Evolutionary conservation across 2,329 filamentous ascomycete genomes (phyloP).

Genomic region (Fusarium sp.): DNA sequence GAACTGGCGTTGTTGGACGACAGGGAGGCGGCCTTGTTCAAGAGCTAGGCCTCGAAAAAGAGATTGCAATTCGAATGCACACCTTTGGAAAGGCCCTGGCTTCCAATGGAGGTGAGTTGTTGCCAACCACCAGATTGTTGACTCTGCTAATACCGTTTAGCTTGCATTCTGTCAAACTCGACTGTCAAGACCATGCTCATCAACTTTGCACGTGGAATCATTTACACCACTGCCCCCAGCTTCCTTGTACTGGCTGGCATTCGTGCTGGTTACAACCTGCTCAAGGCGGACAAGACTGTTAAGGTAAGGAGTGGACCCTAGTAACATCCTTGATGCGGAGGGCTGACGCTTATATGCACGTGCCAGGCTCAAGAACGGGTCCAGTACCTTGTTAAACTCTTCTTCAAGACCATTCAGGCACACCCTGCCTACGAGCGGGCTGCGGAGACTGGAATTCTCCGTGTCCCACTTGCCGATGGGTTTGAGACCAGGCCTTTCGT

Average conservation of each 20-base stretch:
- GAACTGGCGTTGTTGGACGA: slow-evolving; percentile 62
- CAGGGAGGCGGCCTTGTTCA: slow-evolving; percentile 62
- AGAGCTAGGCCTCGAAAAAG: slow-evolving; percentile 60
- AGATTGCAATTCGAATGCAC: slow-evolving; percentile 62
- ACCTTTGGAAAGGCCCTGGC: slow-evolving; percentile 66
- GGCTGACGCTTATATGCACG: neutral
- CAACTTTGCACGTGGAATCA: slow-evolving; percentile 32
- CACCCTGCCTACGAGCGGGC: slow-evolving; percentile 42
- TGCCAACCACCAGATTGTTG: too few relatives aligned
- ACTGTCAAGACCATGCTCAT: slow-evolving; percentile 33
- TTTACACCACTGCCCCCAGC: slow-evolving; percentile 35
- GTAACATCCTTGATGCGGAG: neutral
- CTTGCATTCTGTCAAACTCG: slow-evolving; percentile 31
- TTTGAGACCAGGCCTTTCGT: slow-evolving; percentile 39
- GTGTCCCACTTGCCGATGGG: slow-evolving; percentile 44
- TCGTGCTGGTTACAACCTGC: slow-evolving; percentile 32
- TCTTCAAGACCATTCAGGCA: slow-evolving; percentile 40
- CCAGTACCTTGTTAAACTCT: slow-evolving; percentile 44
- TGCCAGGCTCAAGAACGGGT: slow-evolving; percentile 30
- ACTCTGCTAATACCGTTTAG: slow-evolving; percentile 9
- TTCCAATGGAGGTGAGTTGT: slow-evolving; percentile 46
- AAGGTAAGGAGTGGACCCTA: slow-evolving; percentile 5
- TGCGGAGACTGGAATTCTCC: slow-evolving; percentile 42
- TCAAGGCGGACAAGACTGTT: slow-evolving; percentile 18
- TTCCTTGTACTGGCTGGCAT: slow-evolving; percentile 39